Evolutionary conservation across 768 basidiomycete species (phyloP).

Genomic region (Auricularia cornea): DNA sequence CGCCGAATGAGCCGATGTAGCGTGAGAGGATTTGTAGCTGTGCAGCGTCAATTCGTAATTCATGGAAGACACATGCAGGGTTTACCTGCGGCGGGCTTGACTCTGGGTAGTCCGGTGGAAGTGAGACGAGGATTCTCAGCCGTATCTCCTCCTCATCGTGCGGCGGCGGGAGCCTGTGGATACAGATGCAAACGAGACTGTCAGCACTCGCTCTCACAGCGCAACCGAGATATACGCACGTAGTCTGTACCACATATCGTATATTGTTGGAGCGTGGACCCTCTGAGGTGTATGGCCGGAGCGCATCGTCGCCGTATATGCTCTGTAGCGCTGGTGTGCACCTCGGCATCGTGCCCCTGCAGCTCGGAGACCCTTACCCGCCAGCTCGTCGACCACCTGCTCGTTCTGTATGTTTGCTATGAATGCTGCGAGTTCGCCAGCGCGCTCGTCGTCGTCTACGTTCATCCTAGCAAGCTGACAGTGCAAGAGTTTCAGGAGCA

Average conservation of each 20-base stretch:
- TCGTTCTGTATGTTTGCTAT: constrained; percentile 22
- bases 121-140: constrained; percentile 33
- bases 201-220: too few relatives aligned
- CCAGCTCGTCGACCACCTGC: constrained; percentile 39
- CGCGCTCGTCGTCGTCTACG: neutral
- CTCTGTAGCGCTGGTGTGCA: constrained; percentile 55
- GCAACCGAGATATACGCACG: constrained; percentile 36
- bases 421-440: constrained; percentile 17
- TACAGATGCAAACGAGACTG: neutral
- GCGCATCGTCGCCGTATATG: constrained; percentile 66
- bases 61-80: constrained; percentile 23
- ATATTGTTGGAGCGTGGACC: constrained; percentile 27
- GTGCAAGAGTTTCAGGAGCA: neutral
- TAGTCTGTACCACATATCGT: constrained; percentile 57
- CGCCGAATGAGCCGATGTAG: constrained; percentile 73
- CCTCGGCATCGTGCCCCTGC: neutral
- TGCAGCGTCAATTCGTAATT: neutral
- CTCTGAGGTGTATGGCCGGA: constrained; percentile 37
- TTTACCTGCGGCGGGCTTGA: constrained; percentile 72
- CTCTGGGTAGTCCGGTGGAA: constrained; percentile 51
- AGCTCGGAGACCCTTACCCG: constrained; percentile 21
- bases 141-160: constrained; percentile 23
- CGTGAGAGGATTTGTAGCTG: constrained; percentile 47
- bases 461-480: constrained; percentile 1
- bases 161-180: constrained; percentile 41